Conservation (phyloP, 2,329 filamentous ascomycete species). For the Colletotrichum sojae region DNA sequence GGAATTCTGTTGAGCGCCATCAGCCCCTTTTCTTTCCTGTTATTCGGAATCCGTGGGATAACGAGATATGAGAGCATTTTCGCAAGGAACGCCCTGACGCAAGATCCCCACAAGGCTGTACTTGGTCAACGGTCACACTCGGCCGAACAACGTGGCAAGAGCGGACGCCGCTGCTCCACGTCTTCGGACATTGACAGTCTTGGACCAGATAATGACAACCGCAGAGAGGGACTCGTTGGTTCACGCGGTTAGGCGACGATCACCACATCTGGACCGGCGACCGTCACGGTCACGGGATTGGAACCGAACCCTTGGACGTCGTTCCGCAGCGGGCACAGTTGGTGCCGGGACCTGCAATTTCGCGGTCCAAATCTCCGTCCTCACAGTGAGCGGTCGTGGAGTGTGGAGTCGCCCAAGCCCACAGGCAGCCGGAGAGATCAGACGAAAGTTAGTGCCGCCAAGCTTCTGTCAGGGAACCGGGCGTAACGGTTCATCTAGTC, state of each 20-base stretch:
- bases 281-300: conserved; percentile 4
- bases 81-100: conserved; percentile 28
- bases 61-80: conserved; percentile 14
- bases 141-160: conserved; percentile 23
- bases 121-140: conserved; percentile 14
- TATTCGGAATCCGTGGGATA: conserved; percentile 4
- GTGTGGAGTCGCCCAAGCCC: conserved; percentile 18
- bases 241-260: conserved; percentile 24
- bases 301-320: conserved; percentile 7
- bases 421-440: conserved; percentile 25
- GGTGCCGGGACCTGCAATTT: conserved; percentile 29
- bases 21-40: conserved; percentile 17
- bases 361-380: conserved; percentile 10
- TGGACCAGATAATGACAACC: background rate
- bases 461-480: conserved; percentile 31
- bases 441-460: conserved; percentile 29
- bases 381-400: conserved; percentile 12
- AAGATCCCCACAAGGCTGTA: conserved; percentile 35
- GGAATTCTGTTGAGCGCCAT: conserved; percentile 10
- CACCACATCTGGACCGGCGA: conserved; percentile 3
- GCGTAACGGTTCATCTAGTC: conserved; percentile 27
- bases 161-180: conserved; percentile 6
- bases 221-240: background rate
- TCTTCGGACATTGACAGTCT: conserved; percentile 15
- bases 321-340: conserved; percentile 26